A percentile compares a stretch with the other conserved stretches of the same genome.
phyloP scores from a whole-genome alignment of 106 monocot genomes.

The Ottelia alismoides region DNA sequence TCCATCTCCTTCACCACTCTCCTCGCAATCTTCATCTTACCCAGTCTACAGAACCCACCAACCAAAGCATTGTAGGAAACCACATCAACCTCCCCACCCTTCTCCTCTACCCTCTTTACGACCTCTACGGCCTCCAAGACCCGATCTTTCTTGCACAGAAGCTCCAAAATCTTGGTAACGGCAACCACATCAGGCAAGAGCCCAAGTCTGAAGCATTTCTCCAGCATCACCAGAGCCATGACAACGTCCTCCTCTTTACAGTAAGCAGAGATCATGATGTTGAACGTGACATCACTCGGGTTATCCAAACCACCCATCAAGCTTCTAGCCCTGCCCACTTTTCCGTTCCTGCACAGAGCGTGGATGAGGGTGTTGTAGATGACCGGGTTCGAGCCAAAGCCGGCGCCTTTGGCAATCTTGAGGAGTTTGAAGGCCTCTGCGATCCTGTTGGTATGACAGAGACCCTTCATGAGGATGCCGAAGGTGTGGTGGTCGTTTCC shows the following conservation, averaged over 20 bases:
- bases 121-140: conserved; percentile 55
- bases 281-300: conserved; percentile 51
- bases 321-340: conserved; percentile 57
- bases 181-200: conserved; percentile 51
- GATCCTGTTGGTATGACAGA: conserved; percentile 65
- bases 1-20: conserved; percentile 71
- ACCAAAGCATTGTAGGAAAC: conserved; percentile 58
- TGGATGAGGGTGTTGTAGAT: conserved; percentile 62
- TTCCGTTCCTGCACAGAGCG: conserved; percentile 45
- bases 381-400: conserved; percentile 33
- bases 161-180: conserved; percentile 46
- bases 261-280: conserved; percentile 63
- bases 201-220: conserved; percentile 51
- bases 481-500: conserved; percentile 33
- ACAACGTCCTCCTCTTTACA: conserved; percentile 33
- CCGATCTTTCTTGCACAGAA: conserved; percentile 32
- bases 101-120: conserved; percentile 39
- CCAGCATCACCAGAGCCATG: conserved; percentile 59
- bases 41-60: conserved; percentile 43
- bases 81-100: conserved; percentile 40
- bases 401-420: conserved; percentile 18
- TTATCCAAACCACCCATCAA: conserved; percentile 34
- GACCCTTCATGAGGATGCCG: conserved; percentile 74
- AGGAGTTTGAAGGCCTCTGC: conserved; percentile 59
- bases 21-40: conserved; percentile 24